phyloP scores from a whole-genome alignment of 2,329 filamentous ascomycete genomes.

The Alternaria postmessia region DNA sequence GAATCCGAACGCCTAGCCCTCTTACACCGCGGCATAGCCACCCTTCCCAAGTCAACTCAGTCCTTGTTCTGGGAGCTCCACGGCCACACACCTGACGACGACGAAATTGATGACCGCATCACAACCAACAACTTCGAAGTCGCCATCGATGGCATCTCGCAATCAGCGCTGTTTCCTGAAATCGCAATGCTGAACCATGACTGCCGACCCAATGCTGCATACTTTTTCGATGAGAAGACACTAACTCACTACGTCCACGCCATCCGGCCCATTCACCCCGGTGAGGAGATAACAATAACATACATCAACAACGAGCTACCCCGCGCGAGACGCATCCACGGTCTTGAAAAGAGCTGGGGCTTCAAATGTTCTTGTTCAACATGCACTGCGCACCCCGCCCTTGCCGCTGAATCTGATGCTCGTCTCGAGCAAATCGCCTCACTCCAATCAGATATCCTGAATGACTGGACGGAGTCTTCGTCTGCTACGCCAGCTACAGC shows the following conservation, averaged over 20 bases:
- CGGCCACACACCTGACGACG: conserved; percentile 37
- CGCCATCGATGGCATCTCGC: conserved; percentile 28
- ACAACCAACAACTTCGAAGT: conserved; percentile 49
- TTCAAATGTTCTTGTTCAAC: conserved; percentile 52
- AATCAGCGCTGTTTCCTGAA: conserved; percentile 45
- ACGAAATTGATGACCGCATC: conserved; percentile 45
- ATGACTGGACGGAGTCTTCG: conserved; percentile 38
- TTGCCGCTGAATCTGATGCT: conserved; percentile 43
- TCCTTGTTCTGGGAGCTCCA: conserved; percentile 41
- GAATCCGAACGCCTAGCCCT: conserved; percentile 37
- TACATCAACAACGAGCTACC: conserved; percentile 51
- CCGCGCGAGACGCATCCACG: conserved; percentile 40
- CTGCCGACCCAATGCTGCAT: conserved; percentile 51
- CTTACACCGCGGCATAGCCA: conserved; percentile 37
- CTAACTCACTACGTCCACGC: conserved; percentile 54
- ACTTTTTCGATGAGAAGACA: conserved; percentile 50
- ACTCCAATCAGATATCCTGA: conserved; percentile 32
- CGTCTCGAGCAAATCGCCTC: conserved; percentile 45
- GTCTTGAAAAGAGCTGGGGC: conserved; percentile 48
- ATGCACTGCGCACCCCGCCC: conserved; percentile 44
- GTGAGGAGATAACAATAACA: conserved; percentile 55
- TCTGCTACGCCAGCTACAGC: conserved; percentile 44
- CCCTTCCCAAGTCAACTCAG: conserved; percentile 31
- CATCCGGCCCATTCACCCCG: conserved; percentile 47
- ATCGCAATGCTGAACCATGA: conserved; percentile 51